These are phyloP conservation scores for Terfezia boudieri DNA, from an alignment of 495 filamentous ascomycete species.

Conservation along the genomic window DNA sequence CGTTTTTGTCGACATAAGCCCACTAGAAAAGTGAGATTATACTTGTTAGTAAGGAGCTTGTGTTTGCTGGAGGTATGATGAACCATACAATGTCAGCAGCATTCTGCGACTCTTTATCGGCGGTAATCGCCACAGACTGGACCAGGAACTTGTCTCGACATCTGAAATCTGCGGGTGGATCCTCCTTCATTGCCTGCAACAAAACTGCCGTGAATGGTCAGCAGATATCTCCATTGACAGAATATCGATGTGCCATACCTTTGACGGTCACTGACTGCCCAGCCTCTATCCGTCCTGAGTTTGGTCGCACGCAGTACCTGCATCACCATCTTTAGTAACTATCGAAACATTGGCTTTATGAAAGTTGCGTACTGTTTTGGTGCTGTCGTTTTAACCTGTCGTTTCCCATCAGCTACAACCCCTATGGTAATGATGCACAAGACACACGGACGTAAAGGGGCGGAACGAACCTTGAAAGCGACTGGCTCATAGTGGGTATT, in stretches of 20 bases:
- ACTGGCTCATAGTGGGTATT: slow-evolving; percentile 61
- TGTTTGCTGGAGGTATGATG: not conserved
- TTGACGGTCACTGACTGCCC: slow-evolving; percentile 77
- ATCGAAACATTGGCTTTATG: not conserved
- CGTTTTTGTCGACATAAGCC: slow-evolving; percentile 50
- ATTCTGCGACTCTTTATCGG: slow-evolving; percentile 60
- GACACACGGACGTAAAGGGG: not conserved
- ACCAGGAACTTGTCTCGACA: slow-evolving; percentile 98
- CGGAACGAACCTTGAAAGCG: slow-evolving; percentile 55
- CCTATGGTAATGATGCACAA: not conserved
- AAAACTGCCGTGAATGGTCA: slow-evolving; percentile 36
- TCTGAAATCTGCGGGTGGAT: slow-evolving; percentile 61
- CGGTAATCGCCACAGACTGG: slow-evolving; percentile 68
- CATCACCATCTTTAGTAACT: not conserved
- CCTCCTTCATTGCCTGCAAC: slow-evolving; percentile 91
- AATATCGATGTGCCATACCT: slow-evolving; percentile 32
- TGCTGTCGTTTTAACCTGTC: slow-evolving; percentile 92
- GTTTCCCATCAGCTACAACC: slow-evolving; percentile 5
- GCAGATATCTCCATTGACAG: slow-evolving; percentile 4
- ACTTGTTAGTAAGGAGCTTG: slow-evolving; percentile 14
- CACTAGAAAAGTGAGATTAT: slow-evolving; percentile 29
- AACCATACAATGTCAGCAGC: slow-evolving; percentile 54
- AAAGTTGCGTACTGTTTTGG: slow-evolving; percentile 70
- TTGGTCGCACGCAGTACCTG: slow-evolving; percentile 95
- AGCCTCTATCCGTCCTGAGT: slow-evolving; percentile 82